Conservation (phyloP, 495 filamentous ascomycete genomes). For the Pyrenula massariospora region DNA sequence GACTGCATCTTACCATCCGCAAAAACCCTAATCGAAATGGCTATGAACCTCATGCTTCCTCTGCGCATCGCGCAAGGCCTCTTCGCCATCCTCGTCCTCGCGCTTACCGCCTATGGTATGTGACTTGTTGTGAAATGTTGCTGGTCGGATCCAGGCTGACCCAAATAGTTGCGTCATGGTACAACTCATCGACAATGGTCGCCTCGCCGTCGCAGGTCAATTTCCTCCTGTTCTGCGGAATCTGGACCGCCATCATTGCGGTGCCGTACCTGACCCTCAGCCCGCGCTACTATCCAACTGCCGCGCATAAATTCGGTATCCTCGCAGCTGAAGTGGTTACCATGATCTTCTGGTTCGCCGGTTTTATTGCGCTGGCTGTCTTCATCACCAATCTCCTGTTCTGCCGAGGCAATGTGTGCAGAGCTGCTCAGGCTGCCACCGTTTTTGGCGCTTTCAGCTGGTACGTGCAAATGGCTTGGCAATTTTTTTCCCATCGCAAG, state of each 20-base stretch:
- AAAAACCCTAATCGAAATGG: conserved; percentile 17
- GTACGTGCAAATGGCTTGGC: conserved; percentile 20
- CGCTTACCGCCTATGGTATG: conserved; percentile 59
- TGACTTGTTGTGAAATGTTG: conserved; percentile 8
- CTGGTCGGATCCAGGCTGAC: background rate
- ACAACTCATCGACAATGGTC: conserved; percentile 21
- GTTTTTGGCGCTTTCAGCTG: conserved; percentile 47
- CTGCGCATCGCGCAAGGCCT: conserved; percentile 52
- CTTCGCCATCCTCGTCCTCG: conserved; percentile 60
- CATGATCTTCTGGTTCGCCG: conserved; percentile 83
- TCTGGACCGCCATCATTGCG: conserved; percentile 58
- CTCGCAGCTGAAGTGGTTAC: conserved; percentile 58
- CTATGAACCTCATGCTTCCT: conserved; percentile 40
- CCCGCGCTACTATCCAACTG: conserved; percentile 43
- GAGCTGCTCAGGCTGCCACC: conserved; percentile 34
- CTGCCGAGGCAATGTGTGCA: conserved; percentile 37
- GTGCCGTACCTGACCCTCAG: conserved; percentile 53
- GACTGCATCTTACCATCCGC: background rate
- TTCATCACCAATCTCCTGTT: conserved; percentile 32
- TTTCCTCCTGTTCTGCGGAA: conserved; percentile 63
- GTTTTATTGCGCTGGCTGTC: conserved; percentile 62
- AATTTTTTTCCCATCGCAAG: background rate
- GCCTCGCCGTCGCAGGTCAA: conserved; percentile 37
- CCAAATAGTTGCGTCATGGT: conserved; percentile 11
- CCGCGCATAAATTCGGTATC: conserved; percentile 49